These are phyloP conservation scores for Paraurostyla sp. DNA, from an alignment of 73 alveolate species.

Conservation along the genomic window DNA sequence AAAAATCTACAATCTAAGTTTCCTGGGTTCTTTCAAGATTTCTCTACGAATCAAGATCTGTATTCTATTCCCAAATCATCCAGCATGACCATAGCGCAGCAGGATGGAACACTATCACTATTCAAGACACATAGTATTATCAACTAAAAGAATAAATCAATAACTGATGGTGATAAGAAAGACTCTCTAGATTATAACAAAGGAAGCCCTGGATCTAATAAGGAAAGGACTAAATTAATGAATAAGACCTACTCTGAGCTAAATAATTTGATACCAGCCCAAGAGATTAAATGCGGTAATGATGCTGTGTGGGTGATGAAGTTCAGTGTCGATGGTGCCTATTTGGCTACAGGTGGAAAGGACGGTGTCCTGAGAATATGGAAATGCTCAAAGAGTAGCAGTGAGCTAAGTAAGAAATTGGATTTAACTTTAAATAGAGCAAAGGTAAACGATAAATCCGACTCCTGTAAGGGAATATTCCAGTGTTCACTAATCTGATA, in stretches of 20 bases:
- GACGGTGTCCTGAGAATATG: conserved; percentile 86
- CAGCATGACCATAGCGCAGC: too few relatives aligned
- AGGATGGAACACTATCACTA: background rate
- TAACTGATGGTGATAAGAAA: background rate
- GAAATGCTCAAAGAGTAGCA: conserved; percentile 62
- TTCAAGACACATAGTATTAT: background rate
- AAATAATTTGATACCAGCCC: conserved; percentile 21
- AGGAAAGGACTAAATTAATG: conserved; percentile 20
- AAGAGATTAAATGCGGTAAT: conserved; percentile 37
- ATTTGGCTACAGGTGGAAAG: conserved; percentile 90
- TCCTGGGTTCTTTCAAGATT: conserved; percentile 28
- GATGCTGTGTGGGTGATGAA: conserved; percentile 72
- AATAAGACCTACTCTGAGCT: conserved; percentile 50
- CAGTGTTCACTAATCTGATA: conserved; percentile 72
- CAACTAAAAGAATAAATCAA: background rate
- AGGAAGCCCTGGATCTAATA: background rate
- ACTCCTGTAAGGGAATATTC: conserved; percentile 45
- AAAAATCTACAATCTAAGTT: background rate
- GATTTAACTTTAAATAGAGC: background rate
- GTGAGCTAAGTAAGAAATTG: background rate
- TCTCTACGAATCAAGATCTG: conserved; percentile 18
- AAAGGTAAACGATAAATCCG: background rate
- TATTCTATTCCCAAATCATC: background rate
- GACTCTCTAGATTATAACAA: background rate
- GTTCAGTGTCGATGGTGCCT: conserved; percentile 74